These are phyloP conservation scores for Dactylis glomerata DNA, from an alignment of 176 grass and related monocot species.

Conservation along the genomic window DNA sequence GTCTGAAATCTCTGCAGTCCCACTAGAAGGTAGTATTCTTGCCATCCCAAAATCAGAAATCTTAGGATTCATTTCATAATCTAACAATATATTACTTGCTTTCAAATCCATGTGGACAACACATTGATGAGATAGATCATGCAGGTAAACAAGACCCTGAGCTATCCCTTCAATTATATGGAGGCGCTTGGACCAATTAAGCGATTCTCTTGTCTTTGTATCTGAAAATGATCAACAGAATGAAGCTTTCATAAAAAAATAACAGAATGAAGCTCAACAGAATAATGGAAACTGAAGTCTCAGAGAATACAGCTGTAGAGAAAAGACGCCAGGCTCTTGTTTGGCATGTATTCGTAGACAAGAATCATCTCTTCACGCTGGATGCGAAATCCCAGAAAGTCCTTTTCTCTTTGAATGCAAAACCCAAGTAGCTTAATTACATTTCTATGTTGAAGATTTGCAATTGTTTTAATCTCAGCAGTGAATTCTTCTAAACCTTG, in stretches of 20 bases:
- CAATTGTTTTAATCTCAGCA: constrained; percentile 7
- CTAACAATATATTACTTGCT: constrained; percentile 18
- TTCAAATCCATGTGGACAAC: constrained; percentile 30
- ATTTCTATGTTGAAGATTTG: constrained; percentile 23
- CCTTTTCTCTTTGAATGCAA: constrained; percentile 21
- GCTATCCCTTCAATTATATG: constrained; percentile 29
- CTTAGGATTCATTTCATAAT: constrained; percentile 18
- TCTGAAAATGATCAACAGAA: constrained; percentile 4
- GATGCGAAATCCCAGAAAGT: constrained; percentile 14
- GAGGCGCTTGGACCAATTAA: background rate
- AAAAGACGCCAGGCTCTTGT: constrained; percentile 14
- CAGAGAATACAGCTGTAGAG: background rate
- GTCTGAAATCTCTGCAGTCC: background rate
- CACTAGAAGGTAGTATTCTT: constrained; percentile 7
- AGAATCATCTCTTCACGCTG: constrained; percentile 21
- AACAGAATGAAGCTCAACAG: background rate
- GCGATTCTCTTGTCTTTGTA: background rate
- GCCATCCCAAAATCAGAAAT: constrained; percentile 30
- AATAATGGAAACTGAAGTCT: background rate
- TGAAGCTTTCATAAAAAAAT: background rate
- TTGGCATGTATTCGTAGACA: constrained; percentile 22
- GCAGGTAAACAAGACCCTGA: constrained; percentile 26
- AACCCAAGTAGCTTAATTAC: constrained; percentile 21
- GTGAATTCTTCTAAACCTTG: constrained; percentile 21
- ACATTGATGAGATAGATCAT: constrained; percentile 17